Percentiles rank a stretch among this genome's conserved stretches.
Evolutionary conservation across 345 rosid genomes (phyloP).

Genomic region (Brassica nigra): DNA sequence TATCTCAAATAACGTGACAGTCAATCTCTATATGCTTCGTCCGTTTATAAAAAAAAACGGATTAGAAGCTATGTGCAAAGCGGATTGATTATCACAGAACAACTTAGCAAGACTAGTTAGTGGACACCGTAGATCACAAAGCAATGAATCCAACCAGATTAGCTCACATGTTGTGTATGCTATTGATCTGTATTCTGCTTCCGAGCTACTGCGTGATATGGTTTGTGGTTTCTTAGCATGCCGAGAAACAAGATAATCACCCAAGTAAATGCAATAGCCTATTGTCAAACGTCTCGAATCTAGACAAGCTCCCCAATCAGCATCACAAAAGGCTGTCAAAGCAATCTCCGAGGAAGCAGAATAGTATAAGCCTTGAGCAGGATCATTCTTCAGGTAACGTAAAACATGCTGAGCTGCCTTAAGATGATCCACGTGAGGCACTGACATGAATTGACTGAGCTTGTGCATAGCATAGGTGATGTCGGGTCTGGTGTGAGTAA

Average conservation of each 20-base stretch:
- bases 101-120: neutral
- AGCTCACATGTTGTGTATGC: neutral
- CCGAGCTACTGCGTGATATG: neutral
- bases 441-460: neutral
- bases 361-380: neutral
- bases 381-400: neutral
- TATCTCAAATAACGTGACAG: neutral
- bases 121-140: neutral
- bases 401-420: neutral
- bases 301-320: neutral
- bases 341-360: fast-evolving
- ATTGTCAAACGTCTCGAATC: neutral
- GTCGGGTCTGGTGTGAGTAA: neutral
- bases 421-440: neutral
- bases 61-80: neutral
- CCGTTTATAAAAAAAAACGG: neutral
- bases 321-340: neutral
- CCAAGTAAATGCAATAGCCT: neutral
- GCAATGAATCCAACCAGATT: neutral
- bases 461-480: neutral
- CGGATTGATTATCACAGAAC: neutral
- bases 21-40: neutral
- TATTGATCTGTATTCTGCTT: neutral
- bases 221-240: neutral
- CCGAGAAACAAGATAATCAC: neutral